These are phyloP conservation scores for Colletotrichum liaoningense DNA, from an alignment of 2,329 filamentous ascomycete genomes.

Conservation along the genomic window DNA sequence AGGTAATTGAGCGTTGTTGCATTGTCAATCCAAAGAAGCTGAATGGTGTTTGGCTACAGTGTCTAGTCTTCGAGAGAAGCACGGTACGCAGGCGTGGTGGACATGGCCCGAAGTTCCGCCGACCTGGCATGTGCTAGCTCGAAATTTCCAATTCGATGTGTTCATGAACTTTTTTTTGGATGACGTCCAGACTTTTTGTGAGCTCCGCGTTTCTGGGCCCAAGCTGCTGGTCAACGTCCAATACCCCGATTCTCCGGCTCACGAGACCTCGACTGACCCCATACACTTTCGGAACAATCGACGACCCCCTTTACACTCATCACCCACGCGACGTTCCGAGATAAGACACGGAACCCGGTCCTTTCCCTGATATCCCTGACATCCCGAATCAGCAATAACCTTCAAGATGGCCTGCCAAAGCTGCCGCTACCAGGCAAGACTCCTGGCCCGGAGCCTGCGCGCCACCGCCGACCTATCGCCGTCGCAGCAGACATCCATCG, in stretches of 20 bases:
- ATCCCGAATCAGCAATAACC: slow-evolving; percentile 17
- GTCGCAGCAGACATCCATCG: slow-evolving; percentile 7
- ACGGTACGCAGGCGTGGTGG: too few species aligned
- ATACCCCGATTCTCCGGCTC: background rate
- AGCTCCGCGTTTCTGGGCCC: slow-evolving; percentile 15
- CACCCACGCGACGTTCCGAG: background rate
- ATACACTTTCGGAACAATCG: background rate
- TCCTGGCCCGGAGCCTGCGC: slow-evolving; percentile 46
- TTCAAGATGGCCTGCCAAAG: slow-evolving; percentile 60
- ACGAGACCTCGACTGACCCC: background rate
- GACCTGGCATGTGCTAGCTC: slow-evolving; percentile 23
- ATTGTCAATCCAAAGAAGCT: background rate
- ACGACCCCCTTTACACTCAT: background rate
- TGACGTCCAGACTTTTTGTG: slow-evolving; percentile 35
- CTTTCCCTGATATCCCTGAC: background rate
- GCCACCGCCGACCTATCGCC: slow-evolving; percentile 30
- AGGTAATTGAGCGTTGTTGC: background rate
- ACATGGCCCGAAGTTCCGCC: slow-evolving; percentile 34
- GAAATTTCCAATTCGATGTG: slow-evolving; percentile 36
- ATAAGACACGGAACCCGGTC: background rate
- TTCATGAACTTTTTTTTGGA: slow-evolving; percentile 37
- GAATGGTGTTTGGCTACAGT: background rate
- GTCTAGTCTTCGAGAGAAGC: too few species aligned
- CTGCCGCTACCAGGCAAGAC: slow-evolving; percentile 58
- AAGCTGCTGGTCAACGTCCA: slow-evolving; percentile 11